Evolutionary conservation across 768 basidiomycete genomes (phyloP).

Genomic region (Tylopilus vinaceipallidus): DNA sequence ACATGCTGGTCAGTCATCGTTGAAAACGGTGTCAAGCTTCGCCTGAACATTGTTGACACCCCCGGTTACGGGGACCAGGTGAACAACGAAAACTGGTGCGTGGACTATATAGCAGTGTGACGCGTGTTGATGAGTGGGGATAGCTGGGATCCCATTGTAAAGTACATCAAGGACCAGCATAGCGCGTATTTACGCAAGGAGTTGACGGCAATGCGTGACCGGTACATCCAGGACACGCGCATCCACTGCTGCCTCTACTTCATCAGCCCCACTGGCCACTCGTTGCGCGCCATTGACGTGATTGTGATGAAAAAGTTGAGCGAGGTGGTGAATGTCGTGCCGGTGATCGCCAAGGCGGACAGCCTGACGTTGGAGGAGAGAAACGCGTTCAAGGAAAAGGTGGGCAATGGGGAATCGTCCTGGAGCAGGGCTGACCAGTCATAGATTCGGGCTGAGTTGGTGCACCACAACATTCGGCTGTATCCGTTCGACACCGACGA

Average conservation of each 20-base stretch:
- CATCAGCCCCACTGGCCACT: conserved; percentile 98
- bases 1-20: conserved; percentile 66
- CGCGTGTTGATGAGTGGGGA: conserved; percentile 2
- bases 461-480: conserved; percentile 87
- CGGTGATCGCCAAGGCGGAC: conserved; percentile 98
- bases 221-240: conserved; percentile 96
- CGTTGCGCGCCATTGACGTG: conserved; percentile 93
- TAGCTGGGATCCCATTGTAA: conserved; percentile 98
- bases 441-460: conserved; percentile 90
- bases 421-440: conserved; percentile 11
- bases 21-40: conserved; percentile 92
- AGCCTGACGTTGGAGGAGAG: conserved; percentile 92
- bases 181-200: conserved; percentile 98
- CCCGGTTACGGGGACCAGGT: conserved; percentile 98
- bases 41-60: conserved; percentile 97
- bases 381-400: conserved; percentile 90
- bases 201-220: conserved; percentile 97
- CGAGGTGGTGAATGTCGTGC: conserved; percentile 98
- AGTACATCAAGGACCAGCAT: conserved; percentile 99
- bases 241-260: conserved; percentile 99
- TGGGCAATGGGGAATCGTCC: conserved; percentile 28
- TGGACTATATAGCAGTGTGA: conserved; percentile 7
- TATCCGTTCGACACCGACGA: conserved; percentile 99
- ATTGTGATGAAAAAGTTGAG: conserved; percentile 99
- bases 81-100: conserved; percentile 97